Evolutionary conservation across 139 green algal genomes (phyloP).

Genomic region (Pseudopediastrum boryanum): DNA sequence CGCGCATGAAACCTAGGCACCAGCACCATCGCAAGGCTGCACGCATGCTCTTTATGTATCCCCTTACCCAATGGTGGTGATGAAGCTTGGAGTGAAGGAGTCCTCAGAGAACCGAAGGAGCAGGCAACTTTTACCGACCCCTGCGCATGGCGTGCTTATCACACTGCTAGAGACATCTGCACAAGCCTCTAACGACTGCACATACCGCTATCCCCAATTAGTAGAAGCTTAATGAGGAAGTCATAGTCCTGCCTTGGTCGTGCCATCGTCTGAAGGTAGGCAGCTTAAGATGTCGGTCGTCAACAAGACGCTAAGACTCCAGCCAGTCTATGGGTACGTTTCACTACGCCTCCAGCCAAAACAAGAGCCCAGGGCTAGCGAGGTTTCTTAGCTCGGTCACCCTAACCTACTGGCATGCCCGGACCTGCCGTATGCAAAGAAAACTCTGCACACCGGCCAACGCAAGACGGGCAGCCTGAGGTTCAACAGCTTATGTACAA

Average conservation of each 20-base stretch:
- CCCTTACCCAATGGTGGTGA: constrained; percentile 95
- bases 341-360: too few species aligned
- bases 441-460: too few species aligned
- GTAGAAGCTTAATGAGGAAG: constrained; percentile 93
- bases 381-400: too few species aligned
- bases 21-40: neutral
- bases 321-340: too few species aligned
- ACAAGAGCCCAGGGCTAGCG: too few species aligned
- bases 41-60: neutral
- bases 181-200: neutral
- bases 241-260: constrained; percentile 80
- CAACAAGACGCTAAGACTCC: too few species aligned
- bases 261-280: too few species aligned
- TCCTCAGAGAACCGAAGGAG: constrained; percentile 96
- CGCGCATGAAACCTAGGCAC: neutral
- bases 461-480: too few species aligned
- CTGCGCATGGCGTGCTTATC: constrained; percentile 47
- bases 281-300: too few species aligned
- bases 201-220: constrained; percentile 95
- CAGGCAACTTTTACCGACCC: constrained; percentile 97
- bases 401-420: too few species aligned
- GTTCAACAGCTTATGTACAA: too few species aligned
- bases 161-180: neutral
- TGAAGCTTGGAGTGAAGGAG: constrained; percentile 96
- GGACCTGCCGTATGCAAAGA: too few species aligned